phyloP scores from a whole-genome alignment of 1,139 yeast genomes.

The Diutina rugosa region DNA sequence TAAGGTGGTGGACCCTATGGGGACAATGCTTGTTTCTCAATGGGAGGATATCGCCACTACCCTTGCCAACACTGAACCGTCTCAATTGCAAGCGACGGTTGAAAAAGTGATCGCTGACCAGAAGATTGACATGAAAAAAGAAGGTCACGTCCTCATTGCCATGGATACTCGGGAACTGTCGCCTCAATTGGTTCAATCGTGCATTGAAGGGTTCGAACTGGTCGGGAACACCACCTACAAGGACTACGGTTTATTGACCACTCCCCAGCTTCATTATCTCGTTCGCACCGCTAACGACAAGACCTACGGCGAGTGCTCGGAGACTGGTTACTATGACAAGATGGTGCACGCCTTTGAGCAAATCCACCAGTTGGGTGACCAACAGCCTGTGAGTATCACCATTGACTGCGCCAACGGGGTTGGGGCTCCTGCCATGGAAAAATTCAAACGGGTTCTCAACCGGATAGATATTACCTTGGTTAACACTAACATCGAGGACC shows the following conservation, averaged over 20 bases:
- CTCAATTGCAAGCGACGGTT: constrained; percentile 15
- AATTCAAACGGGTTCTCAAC: constrained; percentile 31
- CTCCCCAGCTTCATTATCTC: constrained; percentile 90
- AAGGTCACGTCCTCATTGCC: constrained; percentile 40
- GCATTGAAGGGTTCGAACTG: constrained; percentile 54
- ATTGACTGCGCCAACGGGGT: constrained; percentile 94
- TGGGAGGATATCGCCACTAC: constrained; percentile 83
- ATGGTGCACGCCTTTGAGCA: constrained; percentile 29
- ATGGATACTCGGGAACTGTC: constrained; percentile 75
- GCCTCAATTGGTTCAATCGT: constrained; percentile 44
- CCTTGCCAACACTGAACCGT: constrained; percentile 60
- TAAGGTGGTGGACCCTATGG: constrained; percentile 84
- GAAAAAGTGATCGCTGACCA: constrained; percentile 17
- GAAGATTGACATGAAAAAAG: constrained; percentile 22
- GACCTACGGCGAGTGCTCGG: constrained; percentile 50
- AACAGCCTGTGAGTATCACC: constrained; percentile 31
- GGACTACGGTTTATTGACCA: constrained; percentile 67
- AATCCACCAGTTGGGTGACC: constrained; percentile 12
- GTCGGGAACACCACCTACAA: constrained; percentile 28
- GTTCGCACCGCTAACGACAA: constrained; percentile 60
- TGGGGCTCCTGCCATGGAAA: constrained; percentile 61
- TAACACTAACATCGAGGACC: constrained; percentile 45
- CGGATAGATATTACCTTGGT: constrained; percentile 35
- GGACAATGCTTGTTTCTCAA: constrained; percentile 74
- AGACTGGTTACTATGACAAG: constrained; percentile 60